These are phyloP conservation scores for Balakata baccata DNA, from an alignment of 345 rosid species.

Conservation along the genomic window DNA sequence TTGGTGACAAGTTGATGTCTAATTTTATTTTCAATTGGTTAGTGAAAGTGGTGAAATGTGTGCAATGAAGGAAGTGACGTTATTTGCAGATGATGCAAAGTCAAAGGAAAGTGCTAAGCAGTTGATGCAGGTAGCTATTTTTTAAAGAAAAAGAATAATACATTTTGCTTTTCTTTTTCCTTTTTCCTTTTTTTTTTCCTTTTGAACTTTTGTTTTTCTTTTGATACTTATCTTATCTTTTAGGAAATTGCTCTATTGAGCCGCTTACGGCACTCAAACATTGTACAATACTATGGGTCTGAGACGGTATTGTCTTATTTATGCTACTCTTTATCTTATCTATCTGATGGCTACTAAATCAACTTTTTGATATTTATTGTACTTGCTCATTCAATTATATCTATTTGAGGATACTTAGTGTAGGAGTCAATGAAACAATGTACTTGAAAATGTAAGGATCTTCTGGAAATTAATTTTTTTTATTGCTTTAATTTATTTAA, in stretches of 20 bases:
- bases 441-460: not conserved
- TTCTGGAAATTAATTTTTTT: not conserved
- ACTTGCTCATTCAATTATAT: not conserved
- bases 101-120: slow-evolving; percentile 78
- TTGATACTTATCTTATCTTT: not conserved
- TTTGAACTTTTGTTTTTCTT: slow-evolving; percentile 2
- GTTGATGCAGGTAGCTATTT: slow-evolving; percentile 26
- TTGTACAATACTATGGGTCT: slow-evolving; percentile 74
- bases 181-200: not conserved
- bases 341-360: not conserved
- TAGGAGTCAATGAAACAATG: slow-evolving; percentile 2
- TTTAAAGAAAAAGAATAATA: not conserved
- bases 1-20: not conserved
- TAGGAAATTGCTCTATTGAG: slow-evolving; percentile 74
- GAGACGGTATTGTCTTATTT: slow-evolving; percentile 44
- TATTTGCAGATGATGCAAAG: slow-evolving; percentile 75
- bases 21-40: not conserved
- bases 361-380: not conserved
- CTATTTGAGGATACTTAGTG: not conserved
- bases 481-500: not conserved
- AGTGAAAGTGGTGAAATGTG: slow-evolving; percentile 89
- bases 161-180: not conserved
- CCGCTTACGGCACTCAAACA: slow-evolving; percentile 63
- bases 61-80: slow-evolving; percentile 86
- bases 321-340: not conserved